Evolutionary conservation across 345 rosid species (phyloP).

Genomic region (Jatropha curcas): DNA sequence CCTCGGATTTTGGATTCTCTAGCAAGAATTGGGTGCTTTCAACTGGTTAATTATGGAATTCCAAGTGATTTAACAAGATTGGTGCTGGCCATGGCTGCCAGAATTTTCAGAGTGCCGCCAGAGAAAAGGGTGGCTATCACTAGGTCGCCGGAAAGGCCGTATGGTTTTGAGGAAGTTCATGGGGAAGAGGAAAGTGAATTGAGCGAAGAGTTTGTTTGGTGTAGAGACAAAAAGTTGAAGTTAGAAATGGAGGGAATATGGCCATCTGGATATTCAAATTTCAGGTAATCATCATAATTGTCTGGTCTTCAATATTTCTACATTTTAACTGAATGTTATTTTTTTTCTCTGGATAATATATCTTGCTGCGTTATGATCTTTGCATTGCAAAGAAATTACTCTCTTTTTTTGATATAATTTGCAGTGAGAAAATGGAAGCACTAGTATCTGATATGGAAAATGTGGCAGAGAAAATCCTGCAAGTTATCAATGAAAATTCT

Average conservation of each 20-base stretch:
- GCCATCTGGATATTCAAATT: conserved; percentile 57
- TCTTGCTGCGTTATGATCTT: background rate
- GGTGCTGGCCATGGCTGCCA: conserved; percentile 44
- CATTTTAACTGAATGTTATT: background rate
- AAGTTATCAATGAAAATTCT: conserved; percentile 22
- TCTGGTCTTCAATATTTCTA: background rate
- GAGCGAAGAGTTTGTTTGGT: conserved; percentile 69
- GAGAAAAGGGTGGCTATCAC: conserved; percentile 41
- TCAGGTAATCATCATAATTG: conserved; percentile 57
- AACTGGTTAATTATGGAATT: conserved; percentile 68
- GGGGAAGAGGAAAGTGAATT: conserved; percentile 51
- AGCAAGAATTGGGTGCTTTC: conserved; percentile 71
- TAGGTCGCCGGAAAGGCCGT: conserved; percentile 48
- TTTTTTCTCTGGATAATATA: background rate
- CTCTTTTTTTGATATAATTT: background rate
- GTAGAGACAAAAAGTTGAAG: conserved; percentile 42
- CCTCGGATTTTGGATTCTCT: conserved; percentile 51
- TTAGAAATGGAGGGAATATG: conserved; percentile 54
- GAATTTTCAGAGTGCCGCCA: conserved; percentile 40
- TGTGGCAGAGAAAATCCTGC: conserved; percentile 46
- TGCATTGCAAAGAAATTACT: background rate
- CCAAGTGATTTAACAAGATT: conserved; percentile 34
- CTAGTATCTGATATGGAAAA: conserved; percentile 48
- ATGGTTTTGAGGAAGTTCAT: conserved; percentile 56
- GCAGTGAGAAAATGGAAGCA: conserved; percentile 64